phyloP scores from a whole-genome alignment of 352 stramenopile genomes.

The Phytophthora cactorum region DNA sequence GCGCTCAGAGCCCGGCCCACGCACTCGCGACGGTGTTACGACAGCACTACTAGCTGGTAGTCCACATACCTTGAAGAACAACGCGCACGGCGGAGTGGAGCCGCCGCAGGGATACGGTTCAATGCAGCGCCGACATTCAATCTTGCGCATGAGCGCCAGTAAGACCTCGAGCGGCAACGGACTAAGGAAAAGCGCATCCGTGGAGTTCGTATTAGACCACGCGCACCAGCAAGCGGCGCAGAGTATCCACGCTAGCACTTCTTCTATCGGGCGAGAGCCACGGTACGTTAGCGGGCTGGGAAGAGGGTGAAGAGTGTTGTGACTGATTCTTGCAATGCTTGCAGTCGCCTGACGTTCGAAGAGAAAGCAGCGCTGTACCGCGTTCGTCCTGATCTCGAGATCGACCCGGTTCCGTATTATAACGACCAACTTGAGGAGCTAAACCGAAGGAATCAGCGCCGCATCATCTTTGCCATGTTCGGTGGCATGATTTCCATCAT shows the following conservation, averaged over 20 bases:
- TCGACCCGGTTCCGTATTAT: slow-evolving; percentile 62
- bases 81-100: slow-evolving; percentile 14
- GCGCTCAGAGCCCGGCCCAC: slow-evolving; percentile 25
- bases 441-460: slow-evolving; percentile 64
- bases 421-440: slow-evolving; percentile 63
- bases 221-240: slow-evolving; percentile 40
- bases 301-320: background rate
- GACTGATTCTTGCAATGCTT: slow-evolving; percentile 13
- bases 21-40: slow-evolving; percentile 24
- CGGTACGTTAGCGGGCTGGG: slow-evolving; percentile 34
- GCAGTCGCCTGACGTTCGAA: slow-evolving; percentile 73
- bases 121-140: slow-evolving; percentile 54
- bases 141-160: slow-evolving; percentile 67
- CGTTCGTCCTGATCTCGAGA: slow-evolving; percentile 82
- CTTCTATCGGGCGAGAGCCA: slow-evolving; percentile 52
- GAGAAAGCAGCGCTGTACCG: slow-evolving; percentile 87
- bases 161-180: slow-evolving; percentile 26
- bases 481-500: slow-evolving; percentile 72
- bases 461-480: slow-evolving; percentile 78
- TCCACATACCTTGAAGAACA: slow-evolving; percentile 9
- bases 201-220: slow-evolving; percentile 73
- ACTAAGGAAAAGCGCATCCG: slow-evolving; percentile 70
- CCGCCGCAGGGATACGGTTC: slow-evolving; percentile 34
- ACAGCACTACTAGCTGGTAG: slow-evolving; percentile 30
- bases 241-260: slow-evolving; percentile 45